Conservation (phyloP, 345 rosid genomes). For the Raphanus raphanistrum region DNA sequence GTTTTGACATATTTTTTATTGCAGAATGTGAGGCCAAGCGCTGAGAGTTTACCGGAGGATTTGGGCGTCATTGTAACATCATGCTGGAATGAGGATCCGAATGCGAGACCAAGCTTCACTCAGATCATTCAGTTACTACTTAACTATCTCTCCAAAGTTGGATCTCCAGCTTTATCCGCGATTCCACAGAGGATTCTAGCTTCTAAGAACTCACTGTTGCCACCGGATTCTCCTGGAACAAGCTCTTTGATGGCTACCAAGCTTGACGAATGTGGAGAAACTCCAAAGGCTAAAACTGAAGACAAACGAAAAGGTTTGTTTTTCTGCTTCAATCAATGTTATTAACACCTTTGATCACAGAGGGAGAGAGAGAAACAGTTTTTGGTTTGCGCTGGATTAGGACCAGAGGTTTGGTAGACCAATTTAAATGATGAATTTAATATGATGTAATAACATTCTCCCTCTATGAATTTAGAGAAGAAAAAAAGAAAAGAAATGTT, state of each 20-base stretch:
- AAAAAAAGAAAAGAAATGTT: not conserved
- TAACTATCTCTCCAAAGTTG: conserved; percentile 57
- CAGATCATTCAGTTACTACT: conserved; percentile 83
- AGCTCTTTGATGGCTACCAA: conserved; percentile 85
- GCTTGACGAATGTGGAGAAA: conserved; percentile 60
- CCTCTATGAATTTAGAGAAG: not conserved
- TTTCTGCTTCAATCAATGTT: conserved; percentile 85
- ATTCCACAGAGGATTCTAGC: conserved; percentile 62
- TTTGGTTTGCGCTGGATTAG: conserved; percentile 27
- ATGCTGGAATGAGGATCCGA: conserved; percentile 94
- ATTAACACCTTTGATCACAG: conserved; percentile 37
- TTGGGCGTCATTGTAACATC: conserved; percentile 74
- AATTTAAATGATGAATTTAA: conserved; percentile 3
- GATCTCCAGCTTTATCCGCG: conserved; percentile 50
- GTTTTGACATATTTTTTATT: conserved; percentile 17
- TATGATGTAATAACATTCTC: not conserved
- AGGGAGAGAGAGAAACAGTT: conserved; percentile 6
- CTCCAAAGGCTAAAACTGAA: conserved; percentile 59
- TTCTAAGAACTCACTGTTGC: conserved; percentile 61
- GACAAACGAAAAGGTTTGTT: conserved; percentile 65
- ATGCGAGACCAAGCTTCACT: conserved; percentile 79
- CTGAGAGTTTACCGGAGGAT: conserved; percentile 77
- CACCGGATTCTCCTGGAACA: conserved; percentile 92
- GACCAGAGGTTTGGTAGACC: conserved; percentile 25
- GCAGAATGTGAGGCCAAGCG: conserved; percentile 91